These are phyloP conservation scores for Silene noctiflora DNA, from an alignment of 179 eudicot species.

Conservation along the genomic window DNA sequence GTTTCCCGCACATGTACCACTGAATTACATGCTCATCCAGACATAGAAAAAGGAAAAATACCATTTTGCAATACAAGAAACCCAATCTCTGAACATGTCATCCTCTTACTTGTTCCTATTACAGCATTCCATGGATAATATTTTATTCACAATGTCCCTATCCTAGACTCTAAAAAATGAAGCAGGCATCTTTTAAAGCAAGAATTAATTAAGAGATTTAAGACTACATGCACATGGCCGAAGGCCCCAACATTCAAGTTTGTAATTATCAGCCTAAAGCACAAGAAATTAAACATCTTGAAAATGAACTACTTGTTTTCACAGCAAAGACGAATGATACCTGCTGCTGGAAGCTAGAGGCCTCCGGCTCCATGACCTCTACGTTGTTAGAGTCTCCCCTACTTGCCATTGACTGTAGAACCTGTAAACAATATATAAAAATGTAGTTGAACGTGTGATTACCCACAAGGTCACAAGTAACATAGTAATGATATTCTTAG, in stretches of 20 bases:
- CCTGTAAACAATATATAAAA: conserved; percentile 34
- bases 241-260: neutral
- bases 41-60: neutral
- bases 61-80: too few relatives aligned
- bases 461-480: neutral
- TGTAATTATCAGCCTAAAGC: neutral
- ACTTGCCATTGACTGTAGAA: conserved; percentile 36
- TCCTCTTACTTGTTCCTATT: too few relatives aligned
- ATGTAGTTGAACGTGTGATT: too few relatives aligned
- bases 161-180: neutral
- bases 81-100: too few relatives aligned
- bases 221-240: neutral
- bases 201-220: neutral
- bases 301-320: neutral
- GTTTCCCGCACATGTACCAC: neutral
- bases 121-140: too few relatives aligned
- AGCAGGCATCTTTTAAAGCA: neutral
- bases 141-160: too few relatives aligned
- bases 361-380: conserved; percentile 60
- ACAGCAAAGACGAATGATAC: conserved; percentile 31
- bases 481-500: neutral
- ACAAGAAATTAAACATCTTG: neutral
- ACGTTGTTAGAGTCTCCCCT: conserved; percentile 50
- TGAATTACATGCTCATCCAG: neutral
- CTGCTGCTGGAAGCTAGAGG: conserved; percentile 66